Evolutionary conservation across 371 early-diverging fungal species (phyloP), one percentile per base, ranked within the genome.

Genomic region (Rhizomucor pusillus): DNA sequence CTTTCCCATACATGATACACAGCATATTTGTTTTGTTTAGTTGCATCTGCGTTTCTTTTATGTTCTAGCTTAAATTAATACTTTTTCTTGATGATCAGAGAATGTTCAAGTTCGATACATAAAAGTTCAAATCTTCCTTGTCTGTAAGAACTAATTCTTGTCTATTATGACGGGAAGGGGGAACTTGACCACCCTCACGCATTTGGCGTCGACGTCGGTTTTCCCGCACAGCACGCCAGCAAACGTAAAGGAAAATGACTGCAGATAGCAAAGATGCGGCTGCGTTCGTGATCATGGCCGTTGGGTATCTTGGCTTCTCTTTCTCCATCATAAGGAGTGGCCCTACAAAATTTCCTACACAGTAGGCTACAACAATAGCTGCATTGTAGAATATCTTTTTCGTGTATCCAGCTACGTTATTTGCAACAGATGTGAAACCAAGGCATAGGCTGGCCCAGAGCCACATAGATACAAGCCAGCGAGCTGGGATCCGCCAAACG

Each of bases 41-140:
- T 29, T 29, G 7, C 29, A 29, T 5, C 5, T 5, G 29, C 29
- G 3, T 29, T 29, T 29, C 29, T 29, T 29, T 29, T 29, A 29
- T 29, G 29, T 29, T 29, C 7, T 29, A n/a, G n/a, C n/a, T 29
- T 29, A 29, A 29, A 3, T 3, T 29, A 29, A 29, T 7, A 29
- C 7, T 29, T 29, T 29, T 29, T 29, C 29, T 29, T 29, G 29
- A 7, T 29, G n/a, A n/a, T 29, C 29, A 29, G 7, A 29, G 3
- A 29, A 7, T 29, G 29, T 29, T 57, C 60, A 74, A 18, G 65
- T 46, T 5, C 64, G 57, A 43, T 74, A 74, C 22, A 70, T 56
- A 56, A 74, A 71, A 35, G n/a, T 62, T 65, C 35, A 60, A 62
- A 47, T 74, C 75, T 50, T 74, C 61, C n/a, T 48, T 63, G 50